Conservation (phyloP, 129 eudicot species). For the Lonicera japonica region DNA sequence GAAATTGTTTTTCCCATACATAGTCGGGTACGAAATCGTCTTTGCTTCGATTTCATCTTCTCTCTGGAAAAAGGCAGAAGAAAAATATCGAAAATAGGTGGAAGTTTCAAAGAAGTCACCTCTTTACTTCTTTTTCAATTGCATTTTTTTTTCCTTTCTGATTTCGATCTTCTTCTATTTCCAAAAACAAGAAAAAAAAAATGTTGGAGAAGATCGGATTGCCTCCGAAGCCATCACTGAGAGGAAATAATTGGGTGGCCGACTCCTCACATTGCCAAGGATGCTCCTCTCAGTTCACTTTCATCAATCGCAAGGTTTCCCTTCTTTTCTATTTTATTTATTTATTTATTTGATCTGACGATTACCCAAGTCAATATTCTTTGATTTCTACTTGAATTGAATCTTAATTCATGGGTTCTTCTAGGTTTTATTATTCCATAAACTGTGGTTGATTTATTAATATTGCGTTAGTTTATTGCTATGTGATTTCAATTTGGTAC, state of each 20-base stretch:
- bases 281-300: slow-evolving; percentile 85
- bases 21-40: neutral
- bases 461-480: neutral
- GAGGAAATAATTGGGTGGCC: slow-evolving; percentile 91
- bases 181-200: slow-evolving; percentile 3
- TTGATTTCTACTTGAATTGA: neutral
- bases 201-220: slow-evolving; percentile 97
- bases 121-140: too few relatives aligned
- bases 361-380: neutral
- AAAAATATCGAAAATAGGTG: neutral
- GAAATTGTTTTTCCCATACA: too few relatives aligned
- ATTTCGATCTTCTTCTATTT: neutral
- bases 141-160: neutral
- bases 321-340: neutral
- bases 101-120: neutral
- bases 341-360: neutral
- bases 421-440: too few relatives aligned
- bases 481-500: neutral
- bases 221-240: slow-evolving; percentile 80
- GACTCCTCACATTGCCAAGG: slow-evolving; percentile 90
- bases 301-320: slow-evolving; percentile 89
- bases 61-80: neutral
- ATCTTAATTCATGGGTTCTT: neutral
- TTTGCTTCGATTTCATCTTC: neutral
- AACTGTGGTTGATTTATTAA: neutral